phyloP scores from a whole-genome alignment of 169 alveolate species.

The Condylostoma magnum region DNA sequence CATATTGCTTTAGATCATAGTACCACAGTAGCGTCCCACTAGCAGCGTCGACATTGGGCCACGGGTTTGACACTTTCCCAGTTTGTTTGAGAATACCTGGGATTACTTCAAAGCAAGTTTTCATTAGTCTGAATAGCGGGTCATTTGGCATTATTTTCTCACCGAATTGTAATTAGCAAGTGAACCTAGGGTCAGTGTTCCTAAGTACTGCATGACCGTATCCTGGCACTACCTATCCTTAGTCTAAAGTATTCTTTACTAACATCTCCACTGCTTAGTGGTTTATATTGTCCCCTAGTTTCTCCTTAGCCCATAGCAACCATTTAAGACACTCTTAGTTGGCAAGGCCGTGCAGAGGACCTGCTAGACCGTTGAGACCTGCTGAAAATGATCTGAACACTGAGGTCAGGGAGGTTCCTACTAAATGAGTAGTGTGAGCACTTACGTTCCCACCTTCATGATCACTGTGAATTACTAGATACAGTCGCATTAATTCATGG shows the following conservation, averaged over 20 bases:
- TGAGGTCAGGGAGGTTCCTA: conserved; percentile 93
- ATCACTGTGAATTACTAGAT: conserved; percentile 82
- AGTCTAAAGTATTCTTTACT: conserved; percentile 61
- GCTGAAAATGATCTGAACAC: conserved; percentile 91
- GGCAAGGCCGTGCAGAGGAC: conserved; percentile 96
- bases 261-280: conserved; percentile 58
- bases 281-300: conserved; percentile 73
- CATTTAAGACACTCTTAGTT: conserved; percentile 93
- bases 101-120: conserved; percentile 78
- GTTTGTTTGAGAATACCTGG: conserved; percentile 81
- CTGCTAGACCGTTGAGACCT: conserved; percentile 91
- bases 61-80: conserved; percentile 93
- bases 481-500: conserved; percentile 63
- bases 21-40: conserved; percentile 92
- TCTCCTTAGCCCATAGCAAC: conserved; percentile 79
- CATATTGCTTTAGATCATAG: conserved; percentile 87
- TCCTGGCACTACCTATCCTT: conserved; percentile 94
- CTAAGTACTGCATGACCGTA: conserved; percentile 97
- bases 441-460: conserved; percentile 95
- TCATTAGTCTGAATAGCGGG: conserved; percentile 79
- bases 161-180: conserved; percentile 77
- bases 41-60: conserved; percentile 96
- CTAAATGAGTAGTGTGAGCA: conserved; percentile 93
- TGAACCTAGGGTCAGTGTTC: conserved; percentile 94
- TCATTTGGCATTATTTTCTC: conserved; percentile 81